phyloP scores from a whole-genome alignment of 1,284 basidiomycete species.

The Phlebopus sp. region DNA sequence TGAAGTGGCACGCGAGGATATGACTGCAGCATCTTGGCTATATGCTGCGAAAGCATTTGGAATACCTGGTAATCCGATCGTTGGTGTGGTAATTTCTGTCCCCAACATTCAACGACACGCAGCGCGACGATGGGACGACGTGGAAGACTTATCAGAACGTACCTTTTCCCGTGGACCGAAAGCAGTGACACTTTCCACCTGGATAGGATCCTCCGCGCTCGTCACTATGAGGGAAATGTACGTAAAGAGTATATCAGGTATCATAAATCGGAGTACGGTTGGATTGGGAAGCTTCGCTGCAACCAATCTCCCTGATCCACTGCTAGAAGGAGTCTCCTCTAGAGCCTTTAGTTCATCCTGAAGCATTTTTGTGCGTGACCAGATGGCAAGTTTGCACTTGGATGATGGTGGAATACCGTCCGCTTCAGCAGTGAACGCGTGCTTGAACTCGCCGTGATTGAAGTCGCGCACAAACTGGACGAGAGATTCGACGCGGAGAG shows the following conservation, averaged over 20 bases:
- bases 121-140: neutral
- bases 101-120: neutral
- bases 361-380: constrained; percentile 38
- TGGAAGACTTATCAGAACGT: constrained; percentile 13
- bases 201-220: constrained; percentile 33
- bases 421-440: neutral
- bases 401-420: constrained; percentile 1
- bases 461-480: constrained; percentile 50
- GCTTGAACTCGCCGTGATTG: constrained; percentile 37
- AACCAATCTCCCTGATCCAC: constrained; percentile 8
- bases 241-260: constrained; percentile 56
- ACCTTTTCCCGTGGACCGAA: constrained; percentile 71
- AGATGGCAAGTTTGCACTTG: constrained; percentile 46
- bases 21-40: constrained; percentile 54
- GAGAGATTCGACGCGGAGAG: constrained; percentile 44
- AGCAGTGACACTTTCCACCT: constrained; percentile 57
- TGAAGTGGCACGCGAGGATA: constrained; percentile 51
- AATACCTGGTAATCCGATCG: constrained; percentile 65
- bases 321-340: neutral
- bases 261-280: constrained; percentile 50
- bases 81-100: constrained; percentile 61
- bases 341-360: constrained; percentile 14
- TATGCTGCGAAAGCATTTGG: constrained; percentile 61
- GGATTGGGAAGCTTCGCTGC: constrained; percentile 29
- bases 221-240: constrained; percentile 50